phyloP scores from a whole-genome alignment of 2,329 filamentous ascomycete species.

The Pyrenochaeta sp. region DNA sequence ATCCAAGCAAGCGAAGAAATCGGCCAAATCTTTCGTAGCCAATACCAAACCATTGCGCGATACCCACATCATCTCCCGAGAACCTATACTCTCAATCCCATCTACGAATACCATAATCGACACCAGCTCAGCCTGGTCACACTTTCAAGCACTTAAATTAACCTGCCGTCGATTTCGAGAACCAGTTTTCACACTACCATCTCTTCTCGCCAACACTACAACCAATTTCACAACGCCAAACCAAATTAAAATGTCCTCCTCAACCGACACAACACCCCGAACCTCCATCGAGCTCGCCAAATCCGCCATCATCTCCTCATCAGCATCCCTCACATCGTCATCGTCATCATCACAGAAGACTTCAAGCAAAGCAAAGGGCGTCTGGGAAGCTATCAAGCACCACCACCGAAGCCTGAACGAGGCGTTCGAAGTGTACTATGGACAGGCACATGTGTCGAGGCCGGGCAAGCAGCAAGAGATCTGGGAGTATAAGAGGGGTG shows the following conservation, averaged over 20 bases:
- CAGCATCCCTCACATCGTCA: slow-evolving; percentile 8
- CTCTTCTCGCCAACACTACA: neutral
- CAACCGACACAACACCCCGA: slow-evolving; percentile 25
- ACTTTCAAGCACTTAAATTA: neutral
- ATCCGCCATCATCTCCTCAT: slow-evolving; percentile 7
- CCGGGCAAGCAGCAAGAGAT: slow-evolving; percentile 9
- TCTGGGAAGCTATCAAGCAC: slow-evolving; percentile 28
- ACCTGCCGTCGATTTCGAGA: neutral
- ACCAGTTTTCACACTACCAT: neutral
- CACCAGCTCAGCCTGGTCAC: neutral
- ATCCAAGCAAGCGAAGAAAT: neutral
- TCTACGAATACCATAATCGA: neutral
- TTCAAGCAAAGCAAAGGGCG: slow-evolving; percentile 9
- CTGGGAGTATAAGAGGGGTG: slow-evolving; percentile 28
- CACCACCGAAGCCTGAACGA: slow-evolving; percentile 33
- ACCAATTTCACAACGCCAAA: neutral
- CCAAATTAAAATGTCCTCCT: slow-evolving; percentile 17
- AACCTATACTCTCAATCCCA: neutral
- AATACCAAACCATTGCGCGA: neutral
- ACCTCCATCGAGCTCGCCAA: slow-evolving; percentile 28
- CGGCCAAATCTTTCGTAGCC: neutral
- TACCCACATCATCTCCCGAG: neutral
- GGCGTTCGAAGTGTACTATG: slow-evolving; percentile 32
- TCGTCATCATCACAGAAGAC: slow-evolving; percentile 2
- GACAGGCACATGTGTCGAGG: slow-evolving; percentile 11